Evolutionary conservation across 495 filamentous ascomycete species (phyloP).

Genomic region (Penicillium maclennaniae): DNA sequence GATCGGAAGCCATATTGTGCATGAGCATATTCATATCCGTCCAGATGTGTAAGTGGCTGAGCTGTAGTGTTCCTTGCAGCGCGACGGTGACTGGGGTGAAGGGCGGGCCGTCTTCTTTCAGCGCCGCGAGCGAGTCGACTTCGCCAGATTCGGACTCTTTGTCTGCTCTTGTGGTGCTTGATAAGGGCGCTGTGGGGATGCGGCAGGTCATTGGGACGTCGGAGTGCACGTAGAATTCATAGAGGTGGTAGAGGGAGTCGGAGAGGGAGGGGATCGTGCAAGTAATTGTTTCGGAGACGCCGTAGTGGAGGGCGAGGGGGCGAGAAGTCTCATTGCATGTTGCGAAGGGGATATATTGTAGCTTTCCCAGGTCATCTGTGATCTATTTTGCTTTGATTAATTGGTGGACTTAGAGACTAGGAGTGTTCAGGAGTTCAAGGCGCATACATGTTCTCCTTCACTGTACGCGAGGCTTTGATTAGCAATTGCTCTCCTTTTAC

Average conservation of each 20-base stretch:
- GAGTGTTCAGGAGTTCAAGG: slow-evolving; percentile 5
- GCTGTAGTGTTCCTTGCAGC: slow-evolving; percentile 81
- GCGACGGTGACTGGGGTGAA: slow-evolving; percentile 76
- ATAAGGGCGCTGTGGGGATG: slow-evolving; percentile 68
- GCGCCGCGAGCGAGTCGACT: slow-evolving; percentile 23
- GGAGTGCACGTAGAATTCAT: slow-evolving; percentile 98
- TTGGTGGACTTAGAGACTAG: not conserved
- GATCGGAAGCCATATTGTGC: slow-evolving; percentile 57
- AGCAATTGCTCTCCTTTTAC: slow-evolving; percentile 3
- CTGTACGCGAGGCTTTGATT: slow-evolving; percentile 15
- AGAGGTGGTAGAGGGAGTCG: slow-evolving; percentile 91
- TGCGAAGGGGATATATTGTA: slow-evolving; percentile 92
- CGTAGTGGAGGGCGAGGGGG: slow-evolving; percentile 81
- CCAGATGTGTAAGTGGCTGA: slow-evolving; percentile 85
- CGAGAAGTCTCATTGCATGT: slow-evolving; percentile 83
- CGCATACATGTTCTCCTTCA: slow-evolving; percentile 58
- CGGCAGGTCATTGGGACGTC: slow-evolving; percentile 92
- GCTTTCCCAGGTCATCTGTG: slow-evolving; percentile 69
- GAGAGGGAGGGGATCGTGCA: slow-evolving; percentile 84
- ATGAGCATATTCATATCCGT: slow-evolving; percentile 83
- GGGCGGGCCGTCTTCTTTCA: slow-evolving; percentile 38
- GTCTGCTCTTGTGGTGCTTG: slow-evolving; percentile 14
- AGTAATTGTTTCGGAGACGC: slow-evolving; percentile 71
- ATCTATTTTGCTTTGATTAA: slow-evolving; percentile 54
- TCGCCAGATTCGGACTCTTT: slow-evolving; percentile 14